Conservation (phyloP, 257 asterid genomes). For the Solanum chmielewskii region DNA sequence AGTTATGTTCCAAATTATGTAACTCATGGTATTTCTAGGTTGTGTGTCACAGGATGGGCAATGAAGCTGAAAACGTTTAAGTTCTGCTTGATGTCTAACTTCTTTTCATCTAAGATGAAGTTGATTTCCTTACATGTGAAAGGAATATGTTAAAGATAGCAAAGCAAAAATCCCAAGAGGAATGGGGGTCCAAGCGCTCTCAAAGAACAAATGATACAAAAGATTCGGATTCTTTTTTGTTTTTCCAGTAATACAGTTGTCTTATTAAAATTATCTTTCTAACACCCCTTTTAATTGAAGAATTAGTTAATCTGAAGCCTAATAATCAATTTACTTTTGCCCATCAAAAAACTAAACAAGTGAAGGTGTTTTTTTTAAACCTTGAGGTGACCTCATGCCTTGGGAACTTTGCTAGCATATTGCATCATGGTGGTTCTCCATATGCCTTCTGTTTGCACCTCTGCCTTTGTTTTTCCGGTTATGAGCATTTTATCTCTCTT, state of each 20-base stretch:
- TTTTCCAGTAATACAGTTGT: not conserved
- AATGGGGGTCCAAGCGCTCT: not conserved
- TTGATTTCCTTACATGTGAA: not conserved
- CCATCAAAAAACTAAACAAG: not conserved
- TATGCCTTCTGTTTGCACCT: not conserved
- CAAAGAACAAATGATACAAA: not conserved
- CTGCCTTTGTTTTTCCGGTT: not conserved
- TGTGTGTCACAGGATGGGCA: not conserved
- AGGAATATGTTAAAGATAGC: not conserved
- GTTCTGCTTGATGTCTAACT: not conserved
- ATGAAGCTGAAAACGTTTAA: not conserved
- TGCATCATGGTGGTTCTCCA: not conserved
- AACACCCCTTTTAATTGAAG: not conserved
- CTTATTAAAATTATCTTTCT: not conserved
- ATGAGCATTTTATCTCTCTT: slow-evolving; percentile 8
- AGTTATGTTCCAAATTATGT: not conserved
- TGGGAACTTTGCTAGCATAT: not conserved
- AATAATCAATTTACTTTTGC: not conserved
- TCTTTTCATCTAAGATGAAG: not conserved
- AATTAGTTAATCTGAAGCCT: not conserved
- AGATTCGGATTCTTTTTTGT: not conserved
- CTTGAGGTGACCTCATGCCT: not conserved
- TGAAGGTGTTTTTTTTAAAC: not conserved
- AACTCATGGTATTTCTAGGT: not conserved
- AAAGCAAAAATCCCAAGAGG: not conserved